phyloP scores from a whole-genome alignment of 2,329 filamentous ascomycete species.

The Exophiala aquamarina region DNA sequence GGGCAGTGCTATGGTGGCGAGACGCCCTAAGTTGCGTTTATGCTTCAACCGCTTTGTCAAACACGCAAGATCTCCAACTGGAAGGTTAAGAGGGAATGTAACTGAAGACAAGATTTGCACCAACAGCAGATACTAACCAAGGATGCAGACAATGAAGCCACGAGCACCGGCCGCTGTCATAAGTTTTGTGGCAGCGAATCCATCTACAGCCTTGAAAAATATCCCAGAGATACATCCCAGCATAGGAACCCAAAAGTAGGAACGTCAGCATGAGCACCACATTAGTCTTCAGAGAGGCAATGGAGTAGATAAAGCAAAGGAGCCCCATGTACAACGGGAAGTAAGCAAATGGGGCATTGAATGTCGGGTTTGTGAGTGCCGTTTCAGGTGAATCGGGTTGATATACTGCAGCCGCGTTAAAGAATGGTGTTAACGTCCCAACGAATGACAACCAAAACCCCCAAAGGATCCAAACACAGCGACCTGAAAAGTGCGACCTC shows the following conservation, averaged over 20 bases:
- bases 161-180: constrained; percentile 46
- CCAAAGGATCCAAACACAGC: constrained; percentile 50
- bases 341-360: constrained; percentile 46
- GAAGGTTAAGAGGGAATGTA: constrained; percentile 57
- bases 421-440: constrained; percentile 4
- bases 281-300: constrained; percentile 71
- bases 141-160: constrained; percentile 49
- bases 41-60: constrained; percentile 26
- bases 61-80: constrained; percentile 54
- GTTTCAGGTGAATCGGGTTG: no score
- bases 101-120: constrained; percentile 54
- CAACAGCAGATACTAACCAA: constrained; percentile 57
- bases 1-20: no score
- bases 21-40: constrained; percentile 41
- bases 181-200: constrained; percentile 1
- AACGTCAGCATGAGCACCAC: constrained; percentile 70
- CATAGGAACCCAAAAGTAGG: constrained; percentile 56
- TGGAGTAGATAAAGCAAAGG: constrained; percentile 63
- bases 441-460: constrained; percentile 50
- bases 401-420: constrained; percentile 2
- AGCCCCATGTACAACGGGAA: constrained; percentile 66
- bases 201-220: constrained; percentile 10
- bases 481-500: constrained; percentile 51
- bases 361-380: constrained; percentile 15
- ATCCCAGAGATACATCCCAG: constrained; percentile 59